These are phyloP conservation scores for Pilobolus umbonatus DNA, from an alignment of 192 early-diverging fungal species.

Conservation along the genomic window DNA sequence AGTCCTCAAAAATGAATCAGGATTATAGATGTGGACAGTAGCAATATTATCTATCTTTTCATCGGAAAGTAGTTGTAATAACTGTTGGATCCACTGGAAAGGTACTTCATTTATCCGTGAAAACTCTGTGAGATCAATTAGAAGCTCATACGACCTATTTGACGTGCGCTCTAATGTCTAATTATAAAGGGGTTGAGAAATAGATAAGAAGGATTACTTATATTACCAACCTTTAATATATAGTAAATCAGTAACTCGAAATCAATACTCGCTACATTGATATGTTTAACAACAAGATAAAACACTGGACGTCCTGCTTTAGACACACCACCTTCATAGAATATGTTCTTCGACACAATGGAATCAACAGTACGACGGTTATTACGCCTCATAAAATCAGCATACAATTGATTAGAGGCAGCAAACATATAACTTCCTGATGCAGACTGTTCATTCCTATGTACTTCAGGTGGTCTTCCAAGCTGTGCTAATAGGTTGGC, in stretches of 20 bases:
- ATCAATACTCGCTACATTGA: constrained; percentile 59
- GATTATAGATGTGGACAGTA: constrained; percentile 61
- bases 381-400: constrained; percentile 53
- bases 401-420: constrained; percentile 22
- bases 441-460: neutral
- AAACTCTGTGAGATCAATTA: constrained; percentile 68
- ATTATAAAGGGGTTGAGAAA: neutral
- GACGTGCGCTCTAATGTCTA: constrained; percentile 46
- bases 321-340: constrained; percentile 62
- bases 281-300: constrained; percentile 60
- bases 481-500: constrained; percentile 64
- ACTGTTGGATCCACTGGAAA: constrained; percentile 51
- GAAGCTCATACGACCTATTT: constrained; percentile 55
- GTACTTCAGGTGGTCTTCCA: constrained; percentile 57
- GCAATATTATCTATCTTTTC: constrained; percentile 46
- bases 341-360: constrained; percentile 51
- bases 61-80: constrained; percentile 54
- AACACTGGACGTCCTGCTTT: constrained; percentile 64
- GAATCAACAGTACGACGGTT: constrained; percentile 42
- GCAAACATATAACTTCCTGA: constrained; percentile 5
- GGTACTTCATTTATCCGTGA: constrained; percentile 61
- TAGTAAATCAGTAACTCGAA: constrained; percentile 65
- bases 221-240: constrained; percentile 35
- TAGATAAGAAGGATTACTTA: neutral
- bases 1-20: constrained; percentile 56